Conservation (phyloP, 2,329 filamentous ascomycete genomes). For the Neoascochyta sp. region DNA sequence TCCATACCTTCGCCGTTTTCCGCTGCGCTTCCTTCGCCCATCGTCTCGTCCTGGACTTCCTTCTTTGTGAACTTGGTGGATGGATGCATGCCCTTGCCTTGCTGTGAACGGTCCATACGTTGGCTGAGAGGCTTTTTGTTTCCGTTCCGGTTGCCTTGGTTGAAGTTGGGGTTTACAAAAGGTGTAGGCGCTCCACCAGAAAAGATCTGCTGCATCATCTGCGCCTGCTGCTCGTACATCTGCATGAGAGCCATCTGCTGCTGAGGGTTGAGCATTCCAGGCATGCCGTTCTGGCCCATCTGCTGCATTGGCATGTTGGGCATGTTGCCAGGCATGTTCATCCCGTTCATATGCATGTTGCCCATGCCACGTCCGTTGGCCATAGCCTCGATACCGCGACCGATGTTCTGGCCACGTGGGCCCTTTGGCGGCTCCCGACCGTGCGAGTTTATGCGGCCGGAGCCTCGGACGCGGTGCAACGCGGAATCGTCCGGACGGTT, state of each 20-base stretch:
- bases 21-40: constrained; percentile 34
- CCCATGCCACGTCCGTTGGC: constrained; percentile 40
- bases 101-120: constrained; percentile 53
- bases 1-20: constrained; percentile 52
- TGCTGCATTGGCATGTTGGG: constrained; percentile 28
- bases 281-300: constrained; percentile 45
- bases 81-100: constrained; percentile 47
- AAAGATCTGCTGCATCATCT: constrained; percentile 45
- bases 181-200: constrained; percentile 44
- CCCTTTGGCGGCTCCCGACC: constrained; percentile 67
- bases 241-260: constrained; percentile 71
- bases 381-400: constrained; percentile 34
- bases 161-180: constrained; percentile 53
- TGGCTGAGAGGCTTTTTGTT: constrained; percentile 66
- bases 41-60: constrained; percentile 37
- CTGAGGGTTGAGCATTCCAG: constrained; percentile 58
- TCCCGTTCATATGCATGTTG: constrained; percentile 35
- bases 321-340: constrained; percentile 31
- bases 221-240: constrained; percentile 80
- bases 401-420: constrained; percentile 53
- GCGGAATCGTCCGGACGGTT: constrained; percentile 71
- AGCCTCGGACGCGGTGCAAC: constrained; percentile 72
- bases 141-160: constrained; percentile 39
- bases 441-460: constrained; percentile 77
- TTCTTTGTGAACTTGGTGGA: constrained; percentile 52